Evolutionary conservation across 257 asterid genomes (phyloP), one percentile per base, ranked within the genome.

Genomic region (Solanum bulbocastanum): DNA sequence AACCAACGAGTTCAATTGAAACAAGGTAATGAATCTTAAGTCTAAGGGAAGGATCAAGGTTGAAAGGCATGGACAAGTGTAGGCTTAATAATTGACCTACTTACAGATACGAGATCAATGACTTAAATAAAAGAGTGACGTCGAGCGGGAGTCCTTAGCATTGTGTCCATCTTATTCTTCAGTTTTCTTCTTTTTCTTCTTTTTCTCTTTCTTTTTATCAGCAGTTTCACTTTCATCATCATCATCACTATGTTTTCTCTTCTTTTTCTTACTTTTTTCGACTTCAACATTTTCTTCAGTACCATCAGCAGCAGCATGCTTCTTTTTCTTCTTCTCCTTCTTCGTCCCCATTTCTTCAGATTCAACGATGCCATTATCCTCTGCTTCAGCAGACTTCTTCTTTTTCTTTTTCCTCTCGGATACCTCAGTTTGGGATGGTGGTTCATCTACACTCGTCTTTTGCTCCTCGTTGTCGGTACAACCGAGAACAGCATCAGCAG

Each of bases 401-500:
- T 71, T 71, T 79, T 92, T 90, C 58, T 91, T 87, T 83, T 91
- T 92, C 88, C 85, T 89, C 90, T 90, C 94, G 4, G 85, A 88
- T 72, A 87, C 88, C 71, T 87, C 90, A 27, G 25, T 46, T 73
- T 84, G 84, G 76, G 25, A 36, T 23, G 90, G 74, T 8, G 74
- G 56, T 86, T 88, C 83, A 46, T 89, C 88, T 87, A 81, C 60
- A 85, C 76, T 46, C 25, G 42, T 42, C 15, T 36, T 73, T 73
- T 42, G 20, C 65, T 73, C 93, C 33, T 86, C 87, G 83, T 92
- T 87, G 85, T 89, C 90, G 14, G 89, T 82, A 2, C 76, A 93
- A 32, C 93, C 91, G 37, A 94, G 90, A 81, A 93, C 44, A 44
- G 96, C 89, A 85, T 94, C 98, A 1, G 98, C 94, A 30, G 98